These are phyloP conservation scores for Opeltia flavorubescens DNA, from an alignment of 495 filamentous ascomycete species.

Conservation along the genomic window DNA sequence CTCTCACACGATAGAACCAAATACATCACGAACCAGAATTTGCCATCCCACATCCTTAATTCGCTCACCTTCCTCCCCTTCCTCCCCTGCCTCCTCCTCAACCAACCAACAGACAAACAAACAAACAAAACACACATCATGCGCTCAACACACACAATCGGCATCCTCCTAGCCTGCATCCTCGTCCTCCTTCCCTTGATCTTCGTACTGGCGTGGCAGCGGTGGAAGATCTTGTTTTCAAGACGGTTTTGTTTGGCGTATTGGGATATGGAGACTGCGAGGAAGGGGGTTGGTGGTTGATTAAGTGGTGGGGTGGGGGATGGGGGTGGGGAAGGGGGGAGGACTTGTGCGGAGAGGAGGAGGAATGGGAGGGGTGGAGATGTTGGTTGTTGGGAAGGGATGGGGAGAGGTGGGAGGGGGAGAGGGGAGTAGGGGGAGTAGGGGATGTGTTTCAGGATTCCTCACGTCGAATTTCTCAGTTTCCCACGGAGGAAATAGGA, in stretches of 20 bases:
- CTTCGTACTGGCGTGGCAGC: background rate
- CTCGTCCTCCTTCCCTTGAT: background rate
- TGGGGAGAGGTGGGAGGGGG: background rate
- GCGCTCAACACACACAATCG: background rate
- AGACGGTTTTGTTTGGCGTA: background rate
- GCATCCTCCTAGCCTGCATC: background rate
- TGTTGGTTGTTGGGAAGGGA: background rate
- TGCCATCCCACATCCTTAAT: no score
- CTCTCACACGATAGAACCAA: no score
- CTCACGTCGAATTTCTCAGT: no score
- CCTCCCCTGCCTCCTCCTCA: background rate
- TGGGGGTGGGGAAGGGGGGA: background rate
- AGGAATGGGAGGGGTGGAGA: background rate
- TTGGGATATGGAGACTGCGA: background rate
- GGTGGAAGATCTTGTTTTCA: background rate
- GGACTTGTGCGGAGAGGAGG: background rate
- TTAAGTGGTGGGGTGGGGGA: background rate
- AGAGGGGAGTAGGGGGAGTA: background rate
- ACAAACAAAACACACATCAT: constrained; percentile 9
- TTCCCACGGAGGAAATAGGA: no score
- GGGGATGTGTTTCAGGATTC: background rate
- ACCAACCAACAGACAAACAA: background rate
- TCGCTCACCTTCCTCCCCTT: no score
- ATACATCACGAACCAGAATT: no score
- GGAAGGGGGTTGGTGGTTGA: no score